Percentiles rank a stretch among this genome's conserved stretches.
phyloP scores from a whole-genome alignment of 495 filamentous ascomycete genomes.

The Annulohypoxylon stygium region DNA sequence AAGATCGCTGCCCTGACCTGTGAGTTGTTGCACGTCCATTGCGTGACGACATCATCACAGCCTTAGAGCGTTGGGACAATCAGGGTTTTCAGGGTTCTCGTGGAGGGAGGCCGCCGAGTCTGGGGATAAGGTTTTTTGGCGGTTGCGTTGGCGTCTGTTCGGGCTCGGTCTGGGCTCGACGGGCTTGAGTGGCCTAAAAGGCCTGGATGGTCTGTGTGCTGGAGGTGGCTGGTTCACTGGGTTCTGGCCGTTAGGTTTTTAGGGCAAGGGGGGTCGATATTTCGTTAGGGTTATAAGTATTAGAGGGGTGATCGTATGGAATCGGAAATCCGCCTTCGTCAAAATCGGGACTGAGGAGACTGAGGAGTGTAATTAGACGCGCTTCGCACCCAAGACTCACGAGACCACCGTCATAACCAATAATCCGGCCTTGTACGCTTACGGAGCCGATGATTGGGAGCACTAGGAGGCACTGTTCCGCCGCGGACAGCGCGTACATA shows the following conservation, averaged over 20 bases:
- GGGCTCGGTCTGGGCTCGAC: conserved; percentile 4
- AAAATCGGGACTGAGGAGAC: conserved; percentile 24
- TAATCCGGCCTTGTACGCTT: conserved; percentile 20
- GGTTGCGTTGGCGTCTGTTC: background rate
- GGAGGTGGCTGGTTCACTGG: background rate
- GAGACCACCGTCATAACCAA: conserved; percentile 30
- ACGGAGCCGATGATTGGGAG: conserved; percentile 40
- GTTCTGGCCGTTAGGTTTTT: background rate
- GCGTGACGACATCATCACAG: background rate
- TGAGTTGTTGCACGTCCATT: background rate
- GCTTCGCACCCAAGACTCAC: conserved; percentile 28
- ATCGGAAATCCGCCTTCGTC: background rate
- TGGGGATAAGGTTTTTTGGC: conserved; percentile 1
- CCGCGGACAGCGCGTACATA: conserved; percentile 36
- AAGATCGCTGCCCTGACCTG: conserved; percentile 26
- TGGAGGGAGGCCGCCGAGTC: conserved; percentile 2
- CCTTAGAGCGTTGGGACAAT: too few relatives aligned
- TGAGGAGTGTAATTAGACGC: conserved; percentile 39
- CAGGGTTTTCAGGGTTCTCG: background rate
- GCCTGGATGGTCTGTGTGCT: background rate
- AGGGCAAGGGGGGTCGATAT: background rate
- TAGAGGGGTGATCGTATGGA: conserved; percentile 27
- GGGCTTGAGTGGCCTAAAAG: background rate
- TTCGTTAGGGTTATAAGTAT: background rate
- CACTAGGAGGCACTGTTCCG: conserved; percentile 25